A percentile compares a stretch with the other conserved stretches of the same genome.
phyloP scores from a whole-genome alignment of 495 filamentous ascomycete genomes.

The Trichoderma reesei region DNA sequence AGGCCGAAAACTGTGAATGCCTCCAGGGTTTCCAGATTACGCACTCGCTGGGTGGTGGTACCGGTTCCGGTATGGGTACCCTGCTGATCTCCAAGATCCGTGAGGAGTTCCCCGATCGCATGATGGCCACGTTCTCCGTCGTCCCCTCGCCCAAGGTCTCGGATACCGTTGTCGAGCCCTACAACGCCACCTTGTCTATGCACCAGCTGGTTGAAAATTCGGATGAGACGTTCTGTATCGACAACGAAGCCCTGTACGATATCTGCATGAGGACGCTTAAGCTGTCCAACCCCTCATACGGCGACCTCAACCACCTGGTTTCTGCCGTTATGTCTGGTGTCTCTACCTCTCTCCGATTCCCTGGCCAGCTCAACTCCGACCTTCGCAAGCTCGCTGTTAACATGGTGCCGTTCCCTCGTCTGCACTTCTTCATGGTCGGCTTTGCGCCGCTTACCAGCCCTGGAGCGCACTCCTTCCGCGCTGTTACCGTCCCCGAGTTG shows the following conservation, averaged over 20 bases:
- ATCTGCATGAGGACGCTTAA: conserved; percentile 99
- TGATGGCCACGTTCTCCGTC: conserved; percentile 99
- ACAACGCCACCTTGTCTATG: conserved; percentile 98
- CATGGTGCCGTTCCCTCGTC: conserved; percentile 99
- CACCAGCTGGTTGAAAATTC: conserved; percentile 99
- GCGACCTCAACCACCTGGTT: conserved; percentile 98
- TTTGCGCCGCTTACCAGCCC: conserved; percentile 98
- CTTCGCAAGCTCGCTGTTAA: conserved; percentile 99
- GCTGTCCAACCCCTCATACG: conserved; percentile 96
- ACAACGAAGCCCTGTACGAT: conserved; percentile 99
- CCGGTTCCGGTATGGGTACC: conserved; percentile 99
- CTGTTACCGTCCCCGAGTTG: conserved; percentile 93
- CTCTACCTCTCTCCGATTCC: conserved; percentile 97
- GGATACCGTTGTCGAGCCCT: conserved; percentile 98
- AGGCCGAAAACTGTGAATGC: conserved; percentile 98
- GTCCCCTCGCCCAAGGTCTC: conserved; percentile 98
- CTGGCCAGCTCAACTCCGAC: conserved; percentile 99
- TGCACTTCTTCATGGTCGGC: conserved; percentile 99
- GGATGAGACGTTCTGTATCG: conserved; percentile 99
- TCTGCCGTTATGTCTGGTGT: conserved; percentile 99
- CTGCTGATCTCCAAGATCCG: conserved; percentile 99
- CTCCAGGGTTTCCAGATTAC: conserved; percentile 99
- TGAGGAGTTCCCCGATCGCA: conserved; percentile 99
- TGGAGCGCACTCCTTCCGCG: conserved; percentile 90
- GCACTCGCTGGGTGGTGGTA: conserved; percentile 99